Percentiles rank a stretch among this genome's conserved stretches.
Evolutionary conservation across 768 basidiomycete genomes (phyloP).

Genomic region (Strobilomyces echinocephalus): DNA sequence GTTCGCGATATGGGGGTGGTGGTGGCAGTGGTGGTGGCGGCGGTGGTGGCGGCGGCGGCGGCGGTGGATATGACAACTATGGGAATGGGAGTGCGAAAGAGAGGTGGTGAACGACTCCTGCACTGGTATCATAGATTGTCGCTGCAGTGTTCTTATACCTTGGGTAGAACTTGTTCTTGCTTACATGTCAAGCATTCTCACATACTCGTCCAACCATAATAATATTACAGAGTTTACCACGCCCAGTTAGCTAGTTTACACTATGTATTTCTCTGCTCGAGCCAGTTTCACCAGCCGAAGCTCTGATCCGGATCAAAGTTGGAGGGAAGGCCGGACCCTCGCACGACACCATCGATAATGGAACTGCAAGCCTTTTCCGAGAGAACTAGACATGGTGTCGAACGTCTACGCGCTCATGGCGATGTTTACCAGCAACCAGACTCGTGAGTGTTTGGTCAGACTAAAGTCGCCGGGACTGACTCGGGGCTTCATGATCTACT

Average conservation of each 20-base stretch:
- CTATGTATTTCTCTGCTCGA: too few species aligned
- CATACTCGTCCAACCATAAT: too few species aligned
- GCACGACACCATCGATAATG: neutral
- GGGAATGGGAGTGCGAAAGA: conserved; percentile 23
- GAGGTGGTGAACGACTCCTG: conserved; percentile 19
- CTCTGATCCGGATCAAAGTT: too few species aligned
- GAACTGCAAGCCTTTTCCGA: conserved; percentile 15
- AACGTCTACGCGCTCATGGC: conserved; percentile 34
- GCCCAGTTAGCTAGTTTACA: too few species aligned
- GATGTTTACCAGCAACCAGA: conserved; percentile 35
- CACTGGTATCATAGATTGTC: conserved; percentile 19
- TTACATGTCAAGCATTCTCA: too few species aligned
- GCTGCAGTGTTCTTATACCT: conserved; percentile 21
- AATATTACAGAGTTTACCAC: too few species aligned
- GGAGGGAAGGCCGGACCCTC: too few species aligned
- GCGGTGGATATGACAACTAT: conserved; percentile 22
- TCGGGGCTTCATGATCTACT: neutral
- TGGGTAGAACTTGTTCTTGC: conserved; percentile 14
- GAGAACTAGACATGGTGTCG: conserved; percentile 29
- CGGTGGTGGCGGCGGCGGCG: conserved; percentile 21
- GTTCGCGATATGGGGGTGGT: conserved; percentile 18
- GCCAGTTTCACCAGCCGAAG: too few species aligned
- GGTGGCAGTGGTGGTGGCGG: conserved; percentile 23
- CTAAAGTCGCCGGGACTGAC: neutral
- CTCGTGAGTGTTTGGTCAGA: conserved; percentile 42